Percentiles rank a stretch among this genome's conserved stretches.
Conservation (phyloP, 1,139 yeast species). For the Nakaseomyces delphensis region DNA sequence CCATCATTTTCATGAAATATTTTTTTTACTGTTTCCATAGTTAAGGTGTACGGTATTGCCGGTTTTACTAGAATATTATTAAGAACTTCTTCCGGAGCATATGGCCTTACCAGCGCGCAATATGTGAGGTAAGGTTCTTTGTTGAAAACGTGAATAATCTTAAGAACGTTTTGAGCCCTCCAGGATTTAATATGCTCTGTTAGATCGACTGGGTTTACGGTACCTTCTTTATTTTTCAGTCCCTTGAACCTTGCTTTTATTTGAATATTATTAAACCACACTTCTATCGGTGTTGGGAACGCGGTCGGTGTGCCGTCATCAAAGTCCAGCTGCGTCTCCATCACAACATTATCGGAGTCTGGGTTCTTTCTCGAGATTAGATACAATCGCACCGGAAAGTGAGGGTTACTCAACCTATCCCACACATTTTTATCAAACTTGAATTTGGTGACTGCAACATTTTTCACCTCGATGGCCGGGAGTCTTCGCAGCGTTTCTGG, state of each 20-base stretch:
- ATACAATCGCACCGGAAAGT: background rate
- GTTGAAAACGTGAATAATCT: slow-evolving; percentile 3
- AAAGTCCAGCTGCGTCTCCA: slow-evolving; percentile 19
- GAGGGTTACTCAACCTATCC: background rate
- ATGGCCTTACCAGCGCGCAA: slow-evolving; percentile 1
- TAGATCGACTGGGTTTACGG: slow-evolving; percentile 59
- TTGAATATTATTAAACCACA: slow-evolving; percentile 41
- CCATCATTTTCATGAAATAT: slow-evolving; percentile 32
- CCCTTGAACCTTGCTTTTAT: slow-evolving; percentile 48
- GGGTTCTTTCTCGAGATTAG: slow-evolving; percentile 1
- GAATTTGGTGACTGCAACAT: slow-evolving; percentile 1
- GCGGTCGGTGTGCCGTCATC: slow-evolving; percentile 12
- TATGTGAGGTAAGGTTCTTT: background rate
- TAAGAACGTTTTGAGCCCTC: slow-evolving; percentile 1
- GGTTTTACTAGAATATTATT: slow-evolving; percentile 30
- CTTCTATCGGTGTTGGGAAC: slow-evolving; percentile 47
- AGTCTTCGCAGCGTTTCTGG: slow-evolving; percentile 2
- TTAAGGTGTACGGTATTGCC: slow-evolving; percentile 37
- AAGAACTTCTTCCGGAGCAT: slow-evolving; percentile 33
- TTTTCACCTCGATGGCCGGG: slow-evolving; percentile 4
- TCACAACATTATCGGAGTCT: background rate
- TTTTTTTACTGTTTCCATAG: slow-evolving; percentile 36
- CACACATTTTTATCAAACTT: slow-evolving; percentile 5
- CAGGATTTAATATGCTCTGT: slow-evolving; percentile 35
- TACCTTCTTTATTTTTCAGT: slow-evolving; percentile 50